Evolutionary conservation across 179 eudicot species (phyloP), one percentile per base, ranked within the genome.

Genomic region (Beta macrorhiza): DNA sequence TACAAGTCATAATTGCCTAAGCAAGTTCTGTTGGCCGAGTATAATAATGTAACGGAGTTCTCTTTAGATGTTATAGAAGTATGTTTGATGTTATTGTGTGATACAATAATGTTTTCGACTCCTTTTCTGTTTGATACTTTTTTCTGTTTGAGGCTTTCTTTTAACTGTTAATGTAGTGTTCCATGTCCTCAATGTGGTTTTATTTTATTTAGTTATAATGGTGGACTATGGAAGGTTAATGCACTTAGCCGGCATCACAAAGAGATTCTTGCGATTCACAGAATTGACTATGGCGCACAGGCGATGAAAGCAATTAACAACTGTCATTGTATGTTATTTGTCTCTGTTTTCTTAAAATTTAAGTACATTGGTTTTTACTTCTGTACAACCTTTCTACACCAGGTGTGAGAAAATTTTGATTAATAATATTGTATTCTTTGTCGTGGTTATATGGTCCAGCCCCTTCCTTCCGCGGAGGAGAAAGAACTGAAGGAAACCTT

Each of bases 261-360:
- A 90, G 86, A 90, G 94, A 83, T 93, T 95, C 80, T 51, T 37
- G 42, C 42, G 3, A 32, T 32, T 32, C 42, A 2, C 87, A n/a
- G 95, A 93, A 78, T 84, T 91, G 83, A 91, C 95, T 53, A 95
- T 91, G 97, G 98, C 99, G 4, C 94, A 92, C 77, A 86, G 87
- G 90, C 98, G 99, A 78, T 95, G 79, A 89, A 89, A 82, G 98
- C 90, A 62, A 81, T 81, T 70, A 65, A 92, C 97, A 32, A 83
- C 89, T 76, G 99, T 92, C 55, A 92, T 95, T 80, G 97, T 95
- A 88, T 90, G 98, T 88, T 78, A 65, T 67, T 71, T 51, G 58
- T 22, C 16, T 16, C 12, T 80, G 63, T 79, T 61, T 42, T 64
- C 53, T 8, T 19, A 17, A 3, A 69, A 62, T 2, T 7, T 3